A percentile compares a stretch with the other conserved stretches of the same genome.
phyloP scores from a whole-genome alignment of 805 yeast species.

The Danielozyma ontarioensis region DNA sequence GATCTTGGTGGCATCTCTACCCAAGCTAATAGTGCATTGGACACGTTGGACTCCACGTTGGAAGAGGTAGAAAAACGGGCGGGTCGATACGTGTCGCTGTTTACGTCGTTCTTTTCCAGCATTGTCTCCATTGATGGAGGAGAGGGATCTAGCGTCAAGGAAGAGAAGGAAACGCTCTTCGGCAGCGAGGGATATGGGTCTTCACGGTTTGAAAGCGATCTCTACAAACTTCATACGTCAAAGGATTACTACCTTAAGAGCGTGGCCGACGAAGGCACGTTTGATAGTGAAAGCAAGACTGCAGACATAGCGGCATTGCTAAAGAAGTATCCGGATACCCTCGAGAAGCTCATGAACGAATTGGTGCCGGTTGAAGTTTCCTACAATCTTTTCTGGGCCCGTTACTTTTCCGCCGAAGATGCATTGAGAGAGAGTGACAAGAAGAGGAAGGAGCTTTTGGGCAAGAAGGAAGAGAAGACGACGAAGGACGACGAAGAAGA shows the following conservation, averaged over 20 bases:
- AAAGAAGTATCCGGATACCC: slow-evolving; percentile 40
- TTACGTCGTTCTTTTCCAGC: slow-evolving; percentile 50
- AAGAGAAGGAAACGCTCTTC: slow-evolving; percentile 17
- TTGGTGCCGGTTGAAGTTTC: slow-evolving; percentile 63
- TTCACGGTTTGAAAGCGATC: slow-evolving; percentile 34
- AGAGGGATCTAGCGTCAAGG: slow-evolving; percentile 1
- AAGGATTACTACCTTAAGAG: slow-evolving; percentile 14
- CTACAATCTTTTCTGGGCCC: slow-evolving; percentile 68
- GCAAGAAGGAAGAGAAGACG: slow-evolving; percentile 28
- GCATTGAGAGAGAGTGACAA: slow-evolving; percentile 57
- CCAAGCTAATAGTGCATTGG: slow-evolving; percentile 54
- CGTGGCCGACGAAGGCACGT: slow-evolving; percentile 14
- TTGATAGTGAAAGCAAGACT: slow-evolving; percentile 44
- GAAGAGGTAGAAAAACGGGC: slow-evolving; percentile 72
- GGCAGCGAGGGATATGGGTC: slow-evolving; percentile 26
- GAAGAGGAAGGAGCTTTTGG: slow-evolving; percentile 59
- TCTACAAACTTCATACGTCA: slow-evolving; percentile 34
- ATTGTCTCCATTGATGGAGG: slow-evolving; percentile 24
- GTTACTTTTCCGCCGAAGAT: slow-evolving; percentile 53
- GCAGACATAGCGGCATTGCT: slow-evolving; percentile 46
- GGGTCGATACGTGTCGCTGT: slow-evolving; percentile 49
- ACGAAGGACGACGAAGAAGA: slow-evolving; percentile 45
- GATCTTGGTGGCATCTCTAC: slow-evolving; percentile 18
- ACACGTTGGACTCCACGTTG: slow-evolving; percentile 63
- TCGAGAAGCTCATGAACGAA: slow-evolving; percentile 50